Base-by-base conservation (phyloP, 441 rosid genomes). In the Pelargonium myrrhifolium region DNA sequence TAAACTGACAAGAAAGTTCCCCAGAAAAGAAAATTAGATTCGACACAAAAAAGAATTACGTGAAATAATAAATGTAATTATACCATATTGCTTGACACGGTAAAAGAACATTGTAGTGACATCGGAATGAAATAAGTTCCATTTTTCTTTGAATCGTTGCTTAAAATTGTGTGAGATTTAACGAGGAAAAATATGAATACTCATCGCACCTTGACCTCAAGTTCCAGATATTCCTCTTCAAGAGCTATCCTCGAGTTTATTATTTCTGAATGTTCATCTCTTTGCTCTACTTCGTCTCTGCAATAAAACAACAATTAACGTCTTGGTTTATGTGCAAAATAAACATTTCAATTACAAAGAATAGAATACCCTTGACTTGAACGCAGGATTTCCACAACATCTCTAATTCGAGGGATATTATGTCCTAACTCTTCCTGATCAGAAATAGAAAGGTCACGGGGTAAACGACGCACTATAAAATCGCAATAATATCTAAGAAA, bases 141-240 rank as follows among this genome's bases (percentile, higher is more conserved):
- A n/a, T n/a, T n/a, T n/a, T n/a, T n/a, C n/a, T n/a, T 17, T 31
- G 70, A 64, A 61, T 56, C 51, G 40, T 11, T 24, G 4, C 66
- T 56, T 42, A 53, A 6, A 45, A 47, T 6, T 28, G 24, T 10
- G 60, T 53, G 59, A 2, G 35, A 58, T 67, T 60, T 21, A 6
- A 37, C 9, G 47, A 17, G 55, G 39, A 24, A 31, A 68, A 62
- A 49, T 7, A 68, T 12, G 39, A 55, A 62, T 9, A 59, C 6
- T 53, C 39, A 70, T 42, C 64, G n/a, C 77, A 89, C 97, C 89
- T 85, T 86, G 73, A 87, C 82, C 79, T 94, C 97, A 61, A 82
- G 78, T 66, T 83, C 79, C 65, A 84, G 66, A 80, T 84, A 89
- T 72, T 88, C 89, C 66, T 87, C 85, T 82, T 89, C 92, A 43